Evolutionary conservation across 495 filamentous ascomycete genomes (phyloP), one percentile per base, ranked within the genome.

Genomic region (Aspergillus sparsus): DNA sequence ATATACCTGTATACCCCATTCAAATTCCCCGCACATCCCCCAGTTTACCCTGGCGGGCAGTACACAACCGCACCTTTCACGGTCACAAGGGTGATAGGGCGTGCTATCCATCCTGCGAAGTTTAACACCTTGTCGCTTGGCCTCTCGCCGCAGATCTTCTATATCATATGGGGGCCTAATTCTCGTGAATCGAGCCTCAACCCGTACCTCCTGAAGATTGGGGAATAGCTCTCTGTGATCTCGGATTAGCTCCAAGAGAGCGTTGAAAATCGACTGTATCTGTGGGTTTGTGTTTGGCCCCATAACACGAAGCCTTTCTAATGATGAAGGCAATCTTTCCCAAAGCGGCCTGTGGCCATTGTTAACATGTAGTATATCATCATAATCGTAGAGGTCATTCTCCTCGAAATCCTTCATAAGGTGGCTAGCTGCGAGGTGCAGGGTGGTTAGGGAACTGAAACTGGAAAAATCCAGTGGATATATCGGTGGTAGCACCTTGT

Each of bases 11-110:
- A 16, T 31, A 32, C 21, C 21, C 27, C 49, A 35, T 51, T 51
- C 10, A 51, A 31, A 32, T 27, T 51, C 51, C 33, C 51, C 16
- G 39, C 39, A 1, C 36, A 54, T 54, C 51, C 51, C 32, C 51
- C 51, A 21, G 15, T 54, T 13, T 15, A 39, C 39, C 51, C 6
- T 49, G 15, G n/a, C 42, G 3, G 42, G 42, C 12, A 18, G 6
- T 5, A 12, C 42, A 16, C 6, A 46, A 11, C 11, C 1, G 21
- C 21, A 16, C 2, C 15, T 7, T 15, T 46, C 42, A 46, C 18
- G 42, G 1, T 7, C 42, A 8, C 7, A 8, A 0, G 42, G 42
- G 3, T 8, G 7, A 16, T 16, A 8, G 0, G 3, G 3, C 13
- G 42, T 18, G 15, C 15, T 46, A 16, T 46, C 42, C 42, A 46